Percentiles rank a stretch among this genome's conserved stretches.
These are phyloP conservation scores for Castanea crenata DNA, from an alignment of 306 rosid genomes.

Conservation along the genomic window DNA sequence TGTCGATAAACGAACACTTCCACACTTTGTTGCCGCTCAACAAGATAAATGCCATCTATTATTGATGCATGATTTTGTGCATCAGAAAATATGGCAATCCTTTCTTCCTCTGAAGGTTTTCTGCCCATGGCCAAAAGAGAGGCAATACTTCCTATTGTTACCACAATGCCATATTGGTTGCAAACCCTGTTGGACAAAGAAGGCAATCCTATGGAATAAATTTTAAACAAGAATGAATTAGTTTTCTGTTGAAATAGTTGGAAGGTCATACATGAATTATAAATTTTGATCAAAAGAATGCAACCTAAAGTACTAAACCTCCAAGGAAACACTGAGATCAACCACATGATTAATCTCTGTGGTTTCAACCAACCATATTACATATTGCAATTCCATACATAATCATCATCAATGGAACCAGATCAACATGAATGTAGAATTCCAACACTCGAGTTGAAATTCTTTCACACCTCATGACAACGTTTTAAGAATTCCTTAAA, in stretches of 20 bases:
- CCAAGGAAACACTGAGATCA: not conserved
- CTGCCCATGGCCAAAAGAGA: no score
- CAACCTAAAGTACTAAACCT: not conserved
- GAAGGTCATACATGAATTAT: not conserved
- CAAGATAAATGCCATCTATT: no score
- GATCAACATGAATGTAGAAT: not conserved
- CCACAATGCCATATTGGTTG: no score
- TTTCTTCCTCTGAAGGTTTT: no score
- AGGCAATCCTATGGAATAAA: no score
- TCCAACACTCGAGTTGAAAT: not conserved
- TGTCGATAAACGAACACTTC: no score
- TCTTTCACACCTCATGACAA: not conserved
- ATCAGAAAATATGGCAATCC: no score
- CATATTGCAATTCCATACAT: not conserved
- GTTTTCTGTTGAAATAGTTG: constrained; percentile 24
- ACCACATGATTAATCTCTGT: not conserved
- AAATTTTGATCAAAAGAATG: not conserved
- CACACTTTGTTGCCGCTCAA: no score
- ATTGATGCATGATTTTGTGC: no score
- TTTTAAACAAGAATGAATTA: constrained; percentile 38
- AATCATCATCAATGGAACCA: not conserved
- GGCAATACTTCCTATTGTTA: no score
- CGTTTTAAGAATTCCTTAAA: not conserved
- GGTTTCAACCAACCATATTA: not conserved
- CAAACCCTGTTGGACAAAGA: no score